Evolutionary conservation across 495 filamentous ascomycete species (phyloP), one percentile per base, ranked within the genome.

Genomic region (Podospora pseudoanserina): DNA sequence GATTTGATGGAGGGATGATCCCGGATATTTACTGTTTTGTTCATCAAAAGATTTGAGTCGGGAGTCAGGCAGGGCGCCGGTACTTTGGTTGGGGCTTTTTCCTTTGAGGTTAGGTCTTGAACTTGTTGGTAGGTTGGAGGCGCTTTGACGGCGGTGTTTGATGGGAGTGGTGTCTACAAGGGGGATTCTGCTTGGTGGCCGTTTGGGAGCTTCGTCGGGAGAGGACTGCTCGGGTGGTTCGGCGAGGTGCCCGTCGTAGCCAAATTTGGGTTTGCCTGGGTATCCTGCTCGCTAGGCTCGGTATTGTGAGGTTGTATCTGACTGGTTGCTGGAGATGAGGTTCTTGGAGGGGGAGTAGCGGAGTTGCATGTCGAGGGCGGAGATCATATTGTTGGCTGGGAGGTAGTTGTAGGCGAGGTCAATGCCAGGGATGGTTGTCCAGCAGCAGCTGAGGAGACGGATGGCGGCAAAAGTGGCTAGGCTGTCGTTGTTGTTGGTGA

Each of bases 371-470:
- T 63, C 32, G 30, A 63, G 61, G 7, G 30, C 34, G 4, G 61
- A 63, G 9, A 63, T 32, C 61, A 63, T 63, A 15, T 49, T 15
- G 28, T 49, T 15, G 5, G 16, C 5, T 9, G 16, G 9, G 1
- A 26, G n/a, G n/a, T 58, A 3, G 2, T 26, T 19, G 32, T n/a
- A 63, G 30, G 27, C n/a, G 20, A n/a, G 3, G 7, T 32, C 15
- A 49, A n/a, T 5, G 19, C 34, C 30, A 16, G 61, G 61, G 1
- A 13, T 16, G 2, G 32, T 44, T 23, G 61, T 63, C 61, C 61
- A 63, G 15, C 61, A 63, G n/a, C 27, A 63, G 30, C 61, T 49
- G 15, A 63, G 18, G 34, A 63, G 61, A 49, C 30, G 61, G 30
- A 63, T 63, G n/a, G 61, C 61, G 16, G 61, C 61, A 1, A 34